Evolutionary conservation across 352 stramenopile species (phyloP).

Genomic region (Globisporangium emineosum): DNA sequence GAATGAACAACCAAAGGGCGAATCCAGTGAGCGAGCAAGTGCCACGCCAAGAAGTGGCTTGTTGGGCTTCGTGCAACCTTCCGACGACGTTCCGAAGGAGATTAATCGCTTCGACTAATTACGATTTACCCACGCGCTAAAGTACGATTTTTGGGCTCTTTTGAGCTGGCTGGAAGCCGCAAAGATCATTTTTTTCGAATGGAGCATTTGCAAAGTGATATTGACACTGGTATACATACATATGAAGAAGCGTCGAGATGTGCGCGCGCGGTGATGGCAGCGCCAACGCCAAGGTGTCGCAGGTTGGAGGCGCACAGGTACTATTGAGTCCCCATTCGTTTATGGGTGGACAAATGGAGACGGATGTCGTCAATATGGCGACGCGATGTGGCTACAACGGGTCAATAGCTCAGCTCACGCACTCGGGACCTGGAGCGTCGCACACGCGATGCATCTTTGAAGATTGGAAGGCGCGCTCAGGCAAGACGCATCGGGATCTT

Average conservation of each 20-base stretch:
- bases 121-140: not conserved
- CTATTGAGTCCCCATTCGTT: no score
- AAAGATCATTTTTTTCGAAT: no score
- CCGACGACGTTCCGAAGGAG: not conserved
- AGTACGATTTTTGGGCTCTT: slow-evolving; percentile 1
- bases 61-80: slow-evolving; percentile 4
- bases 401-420: not conserved
- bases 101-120: not conserved
- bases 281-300: not conserved
- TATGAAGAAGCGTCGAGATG: no score
- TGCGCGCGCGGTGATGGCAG: no score
- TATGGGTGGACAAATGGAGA: not conserved
- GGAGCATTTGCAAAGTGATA: no score
- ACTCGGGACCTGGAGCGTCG: not conserved
- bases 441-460: not conserved
- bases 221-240: no score
- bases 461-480: not conserved
- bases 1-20: not conserved
- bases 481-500: not conserved
- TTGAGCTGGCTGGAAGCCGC: no score
- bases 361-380: not conserved
- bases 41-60: not conserved
- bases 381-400: slow-evolving; percentile 1
- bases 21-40: not conserved
- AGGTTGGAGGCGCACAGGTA: not conserved